Base-by-base conservation (phyloP, 495 filamentous ascomycete species). In the Daldinia decipiens region DNA sequence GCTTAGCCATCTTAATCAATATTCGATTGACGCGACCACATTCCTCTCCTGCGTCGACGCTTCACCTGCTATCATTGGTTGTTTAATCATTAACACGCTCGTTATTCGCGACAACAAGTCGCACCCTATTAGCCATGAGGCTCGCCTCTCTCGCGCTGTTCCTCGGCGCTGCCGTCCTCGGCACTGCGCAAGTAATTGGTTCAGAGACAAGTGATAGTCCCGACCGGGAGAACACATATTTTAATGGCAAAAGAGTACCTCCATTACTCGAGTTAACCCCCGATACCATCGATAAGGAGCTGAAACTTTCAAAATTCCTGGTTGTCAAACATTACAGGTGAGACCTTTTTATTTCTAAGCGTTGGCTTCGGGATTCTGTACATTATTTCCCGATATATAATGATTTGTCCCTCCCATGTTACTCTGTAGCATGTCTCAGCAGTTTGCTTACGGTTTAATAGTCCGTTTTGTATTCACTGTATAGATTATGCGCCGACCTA, bases 191-290 rank as follows among this genome's bases (percentile, higher is more conserved):
- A 65, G 72, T 74, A 54, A 75, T 78, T 50, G 76, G 72, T 47
- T 76, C 80, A 5, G 80, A 77, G 12, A 76, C 65, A 43, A 70
- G 21, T 21, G 68, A 80, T 17, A 76, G 78, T 45, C 61, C 64
- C 36, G 65, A 76, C 19, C 65, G 59, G 17, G 76, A 82, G 69
- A 78, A 78, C 47, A 94, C 92, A 17, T 84, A 85, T 24, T 97
- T 97, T 83, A 95, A 98, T 81, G 91, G 86, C 54, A 82, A 92
- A 39, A 83, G 86, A 66, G 93, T 97, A 12, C 93, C 94, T 24
- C 89, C 91, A 27, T 79, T 94, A 76, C 85, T 85, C 69, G 87
- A 85, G 52, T 64, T 85, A 66, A 84, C 81, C 13, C 73, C 78
- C 43, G 73, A 78, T 50, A 84, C 73, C 57, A 84, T 81, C 72